Base-by-base conservation (phyloP, 805 yeast species). In the Torulaspora microellipsoides region DNA sequence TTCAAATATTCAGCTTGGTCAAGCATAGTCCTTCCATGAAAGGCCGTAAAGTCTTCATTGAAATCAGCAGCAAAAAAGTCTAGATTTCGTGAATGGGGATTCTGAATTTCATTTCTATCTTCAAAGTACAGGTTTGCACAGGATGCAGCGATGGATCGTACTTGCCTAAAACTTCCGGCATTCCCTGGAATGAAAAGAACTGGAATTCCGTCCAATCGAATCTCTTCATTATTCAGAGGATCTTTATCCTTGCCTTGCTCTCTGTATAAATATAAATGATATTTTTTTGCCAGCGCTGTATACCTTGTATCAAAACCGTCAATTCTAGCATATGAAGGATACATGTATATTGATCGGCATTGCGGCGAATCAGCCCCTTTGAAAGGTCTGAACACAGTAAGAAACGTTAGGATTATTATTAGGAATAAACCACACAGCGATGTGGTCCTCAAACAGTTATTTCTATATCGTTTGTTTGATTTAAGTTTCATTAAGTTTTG, bases 141-240 rank as follows among this genome's bases (percentile, higher is more conserved):
- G 51, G 83, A 84, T 1, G 97, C 81, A 0, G 97, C 98, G n/a
- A 91, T 76, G 1, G 96, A 86, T 40, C 99, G 71, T 8, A 78
- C 95, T 64, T 93, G 99, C 51, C 80, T 77, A 62, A 79, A 89
- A 44, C 95, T 83, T 1, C 99, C 99, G 0, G 99, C 99, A 60
- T 95, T 93, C 0, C 99, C 99, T 0, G 99, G 99, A 32, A 95
- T 84, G 63, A 93, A 93, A 12, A 93, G 67, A 1, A 88, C 89
- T 0, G 99, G 99, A 1, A 85, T 75, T 0, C 98, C 98, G 42
- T 70, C 73, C 14, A 76, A 51, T 27, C 73, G 66, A 15, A 64
- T 60, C 42, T 46, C 65, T 51, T 56, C 65, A 42, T 49, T 55
- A 46, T 47, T 63, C 46, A 57, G 58, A 0, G 95, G 91, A 4